These are phyloP conservation scores for Backusella westeae DNA, from an alignment of 192 early-diverging fungal genomes.

Conservation along the genomic window DNA sequence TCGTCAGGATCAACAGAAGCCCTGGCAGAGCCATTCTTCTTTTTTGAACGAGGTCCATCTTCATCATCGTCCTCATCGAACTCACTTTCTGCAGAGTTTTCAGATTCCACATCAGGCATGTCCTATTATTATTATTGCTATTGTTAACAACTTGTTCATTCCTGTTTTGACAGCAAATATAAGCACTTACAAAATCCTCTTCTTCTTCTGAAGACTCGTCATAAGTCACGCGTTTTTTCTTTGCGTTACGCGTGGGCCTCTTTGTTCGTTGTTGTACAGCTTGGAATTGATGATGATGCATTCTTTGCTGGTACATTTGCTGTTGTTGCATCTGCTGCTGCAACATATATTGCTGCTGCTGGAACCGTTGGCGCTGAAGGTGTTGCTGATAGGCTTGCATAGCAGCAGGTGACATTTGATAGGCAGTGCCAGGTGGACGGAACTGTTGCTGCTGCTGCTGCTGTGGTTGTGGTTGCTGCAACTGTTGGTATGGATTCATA, in stretches of 20 bases:
- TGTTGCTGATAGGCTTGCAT: slow-evolving; percentile 9
- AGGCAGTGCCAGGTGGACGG: not conserved
- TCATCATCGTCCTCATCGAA: slow-evolving; percentile 18
- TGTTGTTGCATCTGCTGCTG: not conserved
- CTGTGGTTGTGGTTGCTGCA: not conserved
- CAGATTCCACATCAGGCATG: slow-evolving; percentile 14
- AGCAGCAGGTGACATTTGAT: not conserved
- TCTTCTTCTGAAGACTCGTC: slow-evolving; percentile 28
- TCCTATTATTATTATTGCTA: slow-evolving; percentile 4
- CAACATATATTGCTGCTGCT: not conserved
- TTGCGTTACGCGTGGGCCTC: slow-evolving; percentile 20
- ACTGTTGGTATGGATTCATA: not conserved
- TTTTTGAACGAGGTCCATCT: slow-evolving; percentile 5
- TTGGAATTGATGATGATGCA: not conserved
- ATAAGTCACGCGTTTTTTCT: slow-evolving; percentile 26
- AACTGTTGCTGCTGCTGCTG: not conserved
- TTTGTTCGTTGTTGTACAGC: not conserved
- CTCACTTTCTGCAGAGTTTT: slow-evolving; percentile 23
- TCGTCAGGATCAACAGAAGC: slow-evolving; percentile 31
- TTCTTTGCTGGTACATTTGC: slow-evolving; percentile 3
- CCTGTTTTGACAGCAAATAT: no score
- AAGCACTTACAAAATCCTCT: slow-evolving; percentile 13
- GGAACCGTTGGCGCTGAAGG: not conserved
- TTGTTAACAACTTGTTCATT: no score
- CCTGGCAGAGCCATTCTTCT: not conserved